These are phyloP conservation scores for Gaeumannomyces tritici DNA, from an alignment of 2,329 filamentous ascomycete species.

Conservation along the genomic window DNA sequence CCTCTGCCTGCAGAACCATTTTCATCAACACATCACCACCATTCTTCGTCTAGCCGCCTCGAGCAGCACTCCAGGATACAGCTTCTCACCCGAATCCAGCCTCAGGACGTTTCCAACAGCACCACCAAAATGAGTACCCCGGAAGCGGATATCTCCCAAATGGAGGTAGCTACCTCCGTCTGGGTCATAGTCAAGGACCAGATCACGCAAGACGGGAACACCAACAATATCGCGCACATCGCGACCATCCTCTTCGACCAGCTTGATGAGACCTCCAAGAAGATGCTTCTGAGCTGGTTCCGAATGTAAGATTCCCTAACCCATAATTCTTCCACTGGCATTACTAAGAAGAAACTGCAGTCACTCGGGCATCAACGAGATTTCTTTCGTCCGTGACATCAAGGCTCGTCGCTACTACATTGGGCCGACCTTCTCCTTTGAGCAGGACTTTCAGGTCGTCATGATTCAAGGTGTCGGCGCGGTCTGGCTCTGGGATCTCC, in stretches of 20 bases:
- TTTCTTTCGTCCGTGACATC: neutral
- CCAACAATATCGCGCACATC: neutral
- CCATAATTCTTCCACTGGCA: no score
- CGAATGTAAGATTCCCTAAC: neutral
- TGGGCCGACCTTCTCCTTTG: neutral
- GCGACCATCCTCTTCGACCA: neutral
- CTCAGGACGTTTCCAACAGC: no score
- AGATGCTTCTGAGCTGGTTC: neutral
- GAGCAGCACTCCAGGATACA: no score
- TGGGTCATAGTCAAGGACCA: neutral
- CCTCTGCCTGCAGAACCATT: no score
- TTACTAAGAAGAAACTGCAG: neutral
- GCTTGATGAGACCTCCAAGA: neutral
- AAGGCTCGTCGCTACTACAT: neutral
- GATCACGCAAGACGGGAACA: neutral
- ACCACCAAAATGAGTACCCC: no score
- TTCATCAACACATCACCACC: no score
- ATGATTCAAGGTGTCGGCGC: neutral
- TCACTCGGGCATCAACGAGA: neutral
- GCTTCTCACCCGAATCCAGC: no score
- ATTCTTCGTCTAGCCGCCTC: no score
- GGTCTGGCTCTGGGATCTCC: neutral
- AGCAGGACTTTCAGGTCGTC: neutral
- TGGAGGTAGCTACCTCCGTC: no score
- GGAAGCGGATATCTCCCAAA: no score